Conservation (phyloP, 306 rosid genomes). For the Calophaca sinica region DNA sequence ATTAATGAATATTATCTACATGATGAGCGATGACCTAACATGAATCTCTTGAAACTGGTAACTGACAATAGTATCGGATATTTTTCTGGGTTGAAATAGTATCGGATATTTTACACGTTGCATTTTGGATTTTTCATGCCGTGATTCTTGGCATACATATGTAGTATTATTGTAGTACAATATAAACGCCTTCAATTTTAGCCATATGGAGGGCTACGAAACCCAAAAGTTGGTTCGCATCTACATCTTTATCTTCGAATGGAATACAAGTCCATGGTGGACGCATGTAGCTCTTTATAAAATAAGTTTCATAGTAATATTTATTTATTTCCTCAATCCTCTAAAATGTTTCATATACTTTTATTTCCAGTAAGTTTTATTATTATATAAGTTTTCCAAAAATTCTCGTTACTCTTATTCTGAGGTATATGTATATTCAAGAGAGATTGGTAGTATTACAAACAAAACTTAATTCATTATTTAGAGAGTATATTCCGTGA, state of each 20-base stretch:
- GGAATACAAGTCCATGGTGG: neutral
- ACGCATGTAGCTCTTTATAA: too few species aligned
- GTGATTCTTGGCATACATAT: conserved; percentile 39
- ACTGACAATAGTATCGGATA: conserved; percentile 30
- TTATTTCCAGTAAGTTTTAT: too few species aligned
- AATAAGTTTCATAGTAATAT: too few species aligned
- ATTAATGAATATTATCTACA: neutral
- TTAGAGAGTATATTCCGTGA: too few species aligned
- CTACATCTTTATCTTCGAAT: conserved; percentile 24
- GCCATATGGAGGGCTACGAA: conserved; percentile 41
- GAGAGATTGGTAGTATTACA: too few species aligned
- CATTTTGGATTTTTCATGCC: conserved; percentile 30
- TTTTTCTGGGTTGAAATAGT: neutral
- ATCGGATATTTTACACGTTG: conserved; percentile 30
- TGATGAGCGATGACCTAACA: conserved; percentile 37
- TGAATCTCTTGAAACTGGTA: conserved; percentile 45
- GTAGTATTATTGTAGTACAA: neutral
- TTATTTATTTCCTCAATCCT: too few species aligned
- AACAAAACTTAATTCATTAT: too few species aligned
- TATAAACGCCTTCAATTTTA: conserved; percentile 22
- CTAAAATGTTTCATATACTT: too few species aligned
- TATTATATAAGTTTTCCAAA: too few species aligned
- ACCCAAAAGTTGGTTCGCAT: conserved; percentile 34
- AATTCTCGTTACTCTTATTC: too few species aligned
- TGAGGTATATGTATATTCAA: too few species aligned